A percentile compares a stretch with the other conserved stretches of the same genome.
phyloP scores from a whole-genome alignment of 1,284 basidiomycete genomes.

The Trametes hirsuta region DNA sequence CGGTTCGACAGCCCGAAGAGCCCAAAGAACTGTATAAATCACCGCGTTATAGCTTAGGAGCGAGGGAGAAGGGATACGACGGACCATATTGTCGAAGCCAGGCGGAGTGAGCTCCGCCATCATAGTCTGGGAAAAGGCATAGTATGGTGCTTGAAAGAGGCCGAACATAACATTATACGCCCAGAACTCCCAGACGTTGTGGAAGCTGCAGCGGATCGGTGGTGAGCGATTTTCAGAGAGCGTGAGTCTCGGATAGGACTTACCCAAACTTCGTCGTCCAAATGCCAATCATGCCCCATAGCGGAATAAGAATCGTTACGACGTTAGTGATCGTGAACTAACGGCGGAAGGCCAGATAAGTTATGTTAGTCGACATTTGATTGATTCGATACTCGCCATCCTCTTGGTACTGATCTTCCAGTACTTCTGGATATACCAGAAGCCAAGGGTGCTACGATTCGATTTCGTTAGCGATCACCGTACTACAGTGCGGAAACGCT shows the following conservation, averaged over 20 bases:
- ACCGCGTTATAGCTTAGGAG: conserved; percentile 43
- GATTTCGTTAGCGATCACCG: no score
- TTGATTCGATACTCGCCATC: conserved; percentile 52
- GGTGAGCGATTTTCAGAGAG: conserved; percentile 11
- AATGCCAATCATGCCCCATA: conserved; percentile 88
- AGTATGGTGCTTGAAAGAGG: conserved; percentile 86
- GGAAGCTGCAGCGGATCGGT: conserved; percentile 52
- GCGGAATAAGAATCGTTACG: conserved; percentile 75
- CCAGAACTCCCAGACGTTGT: conserved; percentile 88
- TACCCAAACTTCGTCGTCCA: conserved; percentile 78
- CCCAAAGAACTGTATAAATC: conserved; percentile 77
- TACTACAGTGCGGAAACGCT: background rate
- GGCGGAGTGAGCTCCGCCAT: conserved; percentile 85
- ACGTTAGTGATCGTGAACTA: conserved; percentile 80
- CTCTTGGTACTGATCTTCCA: conserved; percentile 78
- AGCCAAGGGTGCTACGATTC: conserved; percentile 60
- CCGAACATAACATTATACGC: conserved; percentile 83
- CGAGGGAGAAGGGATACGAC: conserved; percentile 4
- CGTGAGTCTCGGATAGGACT: conserved; percentile 11
- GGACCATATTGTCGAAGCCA: conserved; percentile 81
- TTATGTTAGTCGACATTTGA: background rate
- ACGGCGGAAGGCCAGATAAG: background rate
- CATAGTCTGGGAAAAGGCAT: conserved; percentile 85
- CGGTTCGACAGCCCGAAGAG: conserved; percentile 84
- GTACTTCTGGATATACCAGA: conserved; percentile 81